Evolutionary conservation across 371 early-diverging fungal genomes (phyloP).

Genomic region (Mucor sp.): DNA sequence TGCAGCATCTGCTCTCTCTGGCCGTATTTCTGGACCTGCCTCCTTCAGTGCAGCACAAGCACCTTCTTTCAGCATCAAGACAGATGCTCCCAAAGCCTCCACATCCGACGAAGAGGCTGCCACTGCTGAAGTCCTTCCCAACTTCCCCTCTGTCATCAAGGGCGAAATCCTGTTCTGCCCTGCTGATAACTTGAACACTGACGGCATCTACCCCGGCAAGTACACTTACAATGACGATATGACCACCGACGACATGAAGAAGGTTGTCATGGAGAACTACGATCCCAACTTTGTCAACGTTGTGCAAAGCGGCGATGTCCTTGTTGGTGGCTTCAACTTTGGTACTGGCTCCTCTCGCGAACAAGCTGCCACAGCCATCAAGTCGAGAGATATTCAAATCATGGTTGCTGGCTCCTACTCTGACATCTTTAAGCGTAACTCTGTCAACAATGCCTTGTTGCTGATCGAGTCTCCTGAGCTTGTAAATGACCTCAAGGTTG

Average conservation of each 20-base stretch:
- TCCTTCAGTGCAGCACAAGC: neutral
- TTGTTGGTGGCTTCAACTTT: constrained; percentile 94
- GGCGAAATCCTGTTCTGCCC: constrained; percentile 88
- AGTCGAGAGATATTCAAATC: constrained; percentile 81
- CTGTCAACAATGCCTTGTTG: constrained; percentile 93
- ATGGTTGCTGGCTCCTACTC: constrained; percentile 90
- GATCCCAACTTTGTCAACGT: constrained; percentile 81
- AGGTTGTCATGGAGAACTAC: constrained; percentile 97
- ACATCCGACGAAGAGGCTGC: constrained; percentile 13
- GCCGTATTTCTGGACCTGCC: constrained; percentile 74
- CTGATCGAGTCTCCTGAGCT: constrained; percentile 87
- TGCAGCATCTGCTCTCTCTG: constrained; percentile 86
- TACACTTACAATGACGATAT: constrained; percentile 89
- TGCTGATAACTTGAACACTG: constrained; percentile 94
- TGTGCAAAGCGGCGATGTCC: constrained; percentile 73
- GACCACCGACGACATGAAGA: constrained; percentile 82
- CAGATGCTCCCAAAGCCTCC: constrained; percentile 21
- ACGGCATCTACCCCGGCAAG: constrained; percentile 95
- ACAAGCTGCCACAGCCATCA: constrained; percentile 94
- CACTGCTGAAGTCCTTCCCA: constrained; percentile 54
- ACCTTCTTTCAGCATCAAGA: constrained; percentile 23
- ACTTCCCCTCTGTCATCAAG: constrained; percentile 71
- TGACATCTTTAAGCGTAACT: constrained; percentile 96
- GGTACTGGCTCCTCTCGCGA: constrained; percentile 96
- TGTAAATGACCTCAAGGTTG: constrained; percentile 66